A percentile compares a stretch with the other conserved stretches of the same genome.
phyloP scores from a whole-genome alignment of 148 eudicot genomes.

The Cornus controversa region DNA sequence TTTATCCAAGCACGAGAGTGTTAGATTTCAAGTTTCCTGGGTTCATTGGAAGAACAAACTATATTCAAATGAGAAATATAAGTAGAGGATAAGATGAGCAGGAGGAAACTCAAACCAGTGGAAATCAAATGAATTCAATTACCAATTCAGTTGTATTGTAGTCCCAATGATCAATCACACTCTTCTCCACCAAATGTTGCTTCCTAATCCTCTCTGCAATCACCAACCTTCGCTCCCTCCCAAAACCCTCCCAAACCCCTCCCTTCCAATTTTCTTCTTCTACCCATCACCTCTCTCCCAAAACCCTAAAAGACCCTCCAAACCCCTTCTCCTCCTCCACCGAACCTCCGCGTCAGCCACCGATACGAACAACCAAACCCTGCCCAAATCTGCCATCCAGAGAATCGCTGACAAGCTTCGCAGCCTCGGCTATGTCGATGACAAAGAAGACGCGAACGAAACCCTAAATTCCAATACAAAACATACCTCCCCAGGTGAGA shows the following conservation, averaged over 20 bases:
- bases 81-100: too few relatives aligned
- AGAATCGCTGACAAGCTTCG: constrained; percentile 94
- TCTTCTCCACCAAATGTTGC: constrained; percentile 12
- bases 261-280: constrained; percentile 20
- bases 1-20: too few relatives aligned
- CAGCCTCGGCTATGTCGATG: constrained; percentile 70
- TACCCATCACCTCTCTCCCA: constrained; percentile 12
- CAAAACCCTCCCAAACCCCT: constrained; percentile 16
- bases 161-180: too few relatives aligned
- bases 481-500: constrained; percentile 46
- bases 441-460: constrained; percentile 9
- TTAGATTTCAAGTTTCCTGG: too few relatives aligned
- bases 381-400: constrained; percentile 80
- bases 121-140: too few relatives aligned
- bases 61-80: too few relatives aligned
- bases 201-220: constrained; percentile 17
- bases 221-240: constrained; percentile 20
- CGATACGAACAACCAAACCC: constrained; percentile 17
- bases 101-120: too few relatives aligned
- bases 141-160: too few relatives aligned
- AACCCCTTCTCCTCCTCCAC: constrained; percentile 9
- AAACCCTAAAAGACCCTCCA: constrained; percentile 14
- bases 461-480: background rate
- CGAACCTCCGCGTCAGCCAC: constrained; percentile 29
- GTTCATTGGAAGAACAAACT: too few relatives aligned